Base-by-base conservation (phyloP, 495 filamentous ascomycete genomes). In the Aspergillus homomorphus region DNA sequence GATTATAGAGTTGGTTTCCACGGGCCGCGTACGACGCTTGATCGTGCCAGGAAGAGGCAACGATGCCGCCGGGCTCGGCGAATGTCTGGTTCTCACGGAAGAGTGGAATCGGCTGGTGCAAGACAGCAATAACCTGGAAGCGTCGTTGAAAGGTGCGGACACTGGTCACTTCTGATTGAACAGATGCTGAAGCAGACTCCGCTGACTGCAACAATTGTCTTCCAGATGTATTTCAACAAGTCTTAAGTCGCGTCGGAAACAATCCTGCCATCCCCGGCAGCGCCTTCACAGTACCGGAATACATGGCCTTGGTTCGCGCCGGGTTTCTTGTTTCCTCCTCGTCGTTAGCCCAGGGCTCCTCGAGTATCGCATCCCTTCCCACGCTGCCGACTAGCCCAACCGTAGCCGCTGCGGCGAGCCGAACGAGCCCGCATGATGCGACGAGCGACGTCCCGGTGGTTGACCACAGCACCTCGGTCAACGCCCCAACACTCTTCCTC, bases 261-360 rank as follows among this genome's bases (percentile, higher is more conserved):
- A 75, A 78, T 4, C 74, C 80, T 55, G 77, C 74, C 7, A 67
- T 91, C 12, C 69, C 76, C 18, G 69, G 70, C 10, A 65, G 68
- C 6, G 52, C 71, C 22, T 81, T 91, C 56, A 69, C 75, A 4
- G 62, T 72, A 3, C 68, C 79, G 3, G 85, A 86, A 54, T 75
- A 80, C 26, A 77, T 77, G 51, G 74, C 81, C 21, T 72, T 96
- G 3, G 82, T 91, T 21, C 80, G 80, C 22, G 82, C 84, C 2
- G 91, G 91, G 16, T 93, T 93, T 65, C 70, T 95, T 4, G 75
- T 79, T 33, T 89, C 84, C 1, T 80, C 80, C 4, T 75, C 73
- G 42, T 78, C 78, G 19, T 69, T 70, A 43, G 69, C 72, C 22
- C 72, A 70, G 55, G 78, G 68, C 50, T 73, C 80, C 5, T 72